Conservation (phyloP, 164 flowering plant species). For the Magnolia kwangsiensis region DNA sequence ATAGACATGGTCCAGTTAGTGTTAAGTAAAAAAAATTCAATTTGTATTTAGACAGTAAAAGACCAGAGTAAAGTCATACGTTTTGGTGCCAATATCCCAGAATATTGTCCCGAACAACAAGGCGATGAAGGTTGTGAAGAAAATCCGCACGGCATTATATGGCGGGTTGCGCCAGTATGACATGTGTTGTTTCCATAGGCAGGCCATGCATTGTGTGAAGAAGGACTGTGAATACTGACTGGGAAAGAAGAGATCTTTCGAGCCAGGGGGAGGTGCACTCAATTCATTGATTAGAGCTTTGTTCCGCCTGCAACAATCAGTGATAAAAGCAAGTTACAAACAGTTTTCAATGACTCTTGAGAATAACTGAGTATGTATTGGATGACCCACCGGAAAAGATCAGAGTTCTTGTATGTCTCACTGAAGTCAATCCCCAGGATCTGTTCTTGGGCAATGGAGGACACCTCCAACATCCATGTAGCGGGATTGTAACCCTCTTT, state of each 20-base stretch:
- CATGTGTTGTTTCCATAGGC: constrained; percentile 62
- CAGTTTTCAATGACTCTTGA: not conserved
- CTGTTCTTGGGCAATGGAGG: constrained; percentile 25
- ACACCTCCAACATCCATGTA: constrained; percentile 36
- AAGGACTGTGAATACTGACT: constrained; percentile 43
- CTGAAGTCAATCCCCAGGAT: constrained; percentile 25
- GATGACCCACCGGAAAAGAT: constrained; percentile 12
- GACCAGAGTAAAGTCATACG: constrained; percentile 20
- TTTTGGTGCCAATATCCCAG: constrained; percentile 44
- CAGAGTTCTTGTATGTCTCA: constrained; percentile 25
- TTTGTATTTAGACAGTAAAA: not conserved
- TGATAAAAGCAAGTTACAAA: not conserved
- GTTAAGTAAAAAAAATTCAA: not conserved
- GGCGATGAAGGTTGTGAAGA: constrained; percentile 34
- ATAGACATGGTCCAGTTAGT: not conserved
- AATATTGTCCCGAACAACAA: constrained; percentile 47
- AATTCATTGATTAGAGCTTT: constrained; percentile 28
- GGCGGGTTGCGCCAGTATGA: constrained; percentile 70
- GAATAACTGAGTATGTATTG: not conserved
- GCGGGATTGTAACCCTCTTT: constrained; percentile 33
- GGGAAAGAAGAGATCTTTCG: constrained; percentile 34
- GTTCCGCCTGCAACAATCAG: constrained; percentile 31
- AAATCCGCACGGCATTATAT: constrained; percentile 43
- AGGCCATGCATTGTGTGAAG: constrained; percentile 36
- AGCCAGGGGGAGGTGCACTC: constrained; percentile 31